Base-by-base conservation (phyloP, 495 filamentous ascomycete species). In the Elaphomyces granulatus region DNA sequence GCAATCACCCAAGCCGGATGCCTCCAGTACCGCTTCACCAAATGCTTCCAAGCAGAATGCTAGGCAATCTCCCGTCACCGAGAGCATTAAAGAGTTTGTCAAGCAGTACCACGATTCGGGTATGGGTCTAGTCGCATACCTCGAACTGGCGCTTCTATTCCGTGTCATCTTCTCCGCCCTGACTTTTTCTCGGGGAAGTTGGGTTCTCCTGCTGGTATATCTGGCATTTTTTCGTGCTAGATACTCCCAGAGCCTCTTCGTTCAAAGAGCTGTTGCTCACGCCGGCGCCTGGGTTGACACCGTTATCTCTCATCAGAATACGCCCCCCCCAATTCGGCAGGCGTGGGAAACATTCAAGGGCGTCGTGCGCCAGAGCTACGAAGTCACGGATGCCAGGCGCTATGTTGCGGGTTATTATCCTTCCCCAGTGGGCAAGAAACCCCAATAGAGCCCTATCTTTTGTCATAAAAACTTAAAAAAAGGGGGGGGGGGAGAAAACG, bases 21-120 rank as follows among this genome's bases (percentile, higher is more conserved):
- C 53, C 32, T 49, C 60, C 1, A 46, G 63, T 17, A 56, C 71
- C 10, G 59, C 73, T 21, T 72, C 75, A 37, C 60, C 63, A 7
- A 51, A 43, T 45, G 53, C 59, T 14, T 37, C 54, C 40, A 78
- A 77, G 55, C 66, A 77, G 15, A 70, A 71, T 41, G 65, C 66
- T 49, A 74, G 74, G 55, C 66, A 75, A 44, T 79, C 78, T 50
- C 68, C 80, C 21, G 53, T 83, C 17, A 75, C 81, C 12, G 85
- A 95, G 40, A 74, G 67, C 43, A 93, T 98, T 55, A 85, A 84
- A 36, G 66, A 67, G 44, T 98, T 98, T 54, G 87, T 98, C 58
- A 98, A 95, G 75, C 76, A 87, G 56, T 94, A 96, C 70, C 96
- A 96, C 54, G 92, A 96, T 57, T 61, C 72, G 34, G 78, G 79